Percentiles rank a stretch among this genome's conserved stretches.
Conservation (phyloP, 805 yeast genomes). For the Candida schatavii region DNA sequence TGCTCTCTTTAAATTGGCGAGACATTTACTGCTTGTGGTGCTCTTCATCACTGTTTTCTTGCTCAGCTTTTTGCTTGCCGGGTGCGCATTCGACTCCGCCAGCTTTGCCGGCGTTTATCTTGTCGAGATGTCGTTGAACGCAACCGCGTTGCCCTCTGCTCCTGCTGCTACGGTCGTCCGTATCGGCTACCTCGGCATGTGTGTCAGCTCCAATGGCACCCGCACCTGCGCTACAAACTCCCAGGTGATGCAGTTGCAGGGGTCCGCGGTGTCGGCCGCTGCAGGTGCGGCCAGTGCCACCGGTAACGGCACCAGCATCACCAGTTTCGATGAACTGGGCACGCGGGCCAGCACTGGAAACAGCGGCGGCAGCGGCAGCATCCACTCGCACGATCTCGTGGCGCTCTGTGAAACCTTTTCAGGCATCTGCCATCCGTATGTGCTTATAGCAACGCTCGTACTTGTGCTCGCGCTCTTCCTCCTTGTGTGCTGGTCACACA, state of each 20-base stretch:
- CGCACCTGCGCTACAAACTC: conserved; percentile 36
- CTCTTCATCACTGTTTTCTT: conserved; percentile 43
- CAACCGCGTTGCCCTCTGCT: conserved; percentile 31
- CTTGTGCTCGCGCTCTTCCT: conserved; percentile 41
- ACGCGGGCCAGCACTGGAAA: neutral
- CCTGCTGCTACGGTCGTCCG: conserved; percentile 30
- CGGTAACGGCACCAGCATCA: neutral
- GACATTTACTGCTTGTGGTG: neutral
- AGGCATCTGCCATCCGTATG: conserved; percentile 51
- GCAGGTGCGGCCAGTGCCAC: conserved; percentile 28
- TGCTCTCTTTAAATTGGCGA: neutral
- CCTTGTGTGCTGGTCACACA: conserved; percentile 37
- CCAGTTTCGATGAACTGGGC: neutral
- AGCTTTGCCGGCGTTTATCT: conserved; percentile 50
- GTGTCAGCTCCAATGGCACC: conserved; percentile 38
- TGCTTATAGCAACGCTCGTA: conserved; percentile 48
- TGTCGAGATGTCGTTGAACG: conserved; percentile 48
- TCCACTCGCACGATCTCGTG: conserved; percentile 42
- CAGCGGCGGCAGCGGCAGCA: neutral
- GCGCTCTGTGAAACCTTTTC: conserved; percentile 45
- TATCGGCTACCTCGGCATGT: conserved; percentile 57
- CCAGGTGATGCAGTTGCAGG: conserved; percentile 19
- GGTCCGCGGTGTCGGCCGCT: conserved; percentile 28
- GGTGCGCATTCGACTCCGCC: conserved; percentile 43
- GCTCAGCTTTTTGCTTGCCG: conserved; percentile 53